Conservation (phyloP, 1,284 basidiomycete species). For the Malassezia equina region DNA sequence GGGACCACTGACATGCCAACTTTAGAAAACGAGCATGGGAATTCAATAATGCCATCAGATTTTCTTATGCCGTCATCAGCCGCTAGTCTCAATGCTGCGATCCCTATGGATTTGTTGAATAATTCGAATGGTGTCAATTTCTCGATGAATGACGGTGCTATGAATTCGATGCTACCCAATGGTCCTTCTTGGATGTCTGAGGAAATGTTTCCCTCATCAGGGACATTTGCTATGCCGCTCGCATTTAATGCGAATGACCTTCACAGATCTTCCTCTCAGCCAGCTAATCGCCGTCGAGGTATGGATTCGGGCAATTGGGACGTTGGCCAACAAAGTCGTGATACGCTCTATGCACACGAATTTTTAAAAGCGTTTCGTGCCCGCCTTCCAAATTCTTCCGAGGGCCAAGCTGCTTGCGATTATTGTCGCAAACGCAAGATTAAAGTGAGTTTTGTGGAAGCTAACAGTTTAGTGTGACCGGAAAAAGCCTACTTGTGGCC, state of each 20-base stretch:
- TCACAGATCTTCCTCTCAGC: slow-evolving; percentile 14
- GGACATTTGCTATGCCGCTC: not conserved
- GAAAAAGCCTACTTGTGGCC: slow-evolving; percentile 18
- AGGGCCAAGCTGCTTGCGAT: slow-evolving; percentile 19
- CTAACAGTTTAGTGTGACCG: slow-evolving; percentile 11
- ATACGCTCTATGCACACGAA: slow-evolving; percentile 18
- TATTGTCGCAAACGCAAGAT: slow-evolving; percentile 22
- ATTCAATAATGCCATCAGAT: not conserved
- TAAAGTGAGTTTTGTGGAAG: not conserved
- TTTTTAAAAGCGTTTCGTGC: slow-evolving; percentile 17
- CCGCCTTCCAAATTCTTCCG: slow-evolving; percentile 14
- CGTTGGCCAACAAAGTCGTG: slow-evolving; percentile 9
- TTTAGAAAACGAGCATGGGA: not conserved
- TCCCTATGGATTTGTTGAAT: not conserved
- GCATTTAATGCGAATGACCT: slow-evolving; percentile 8
- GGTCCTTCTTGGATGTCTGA: not conserved
- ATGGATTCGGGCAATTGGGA: not conserved
- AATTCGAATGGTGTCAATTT: not conserved
- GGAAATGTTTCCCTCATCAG: not conserved
- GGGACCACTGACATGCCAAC: not conserved
- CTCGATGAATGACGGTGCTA: not conserved
- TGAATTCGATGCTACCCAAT: not conserved
- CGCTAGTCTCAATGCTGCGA: not conserved
- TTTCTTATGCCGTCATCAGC: not conserved
- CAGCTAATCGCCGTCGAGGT: slow-evolving; percentile 4